Percentiles rank a stretch among this genome's conserved stretches.
Conservation (phyloP, 306 rosid species). For the Quercus robur region DNA sequence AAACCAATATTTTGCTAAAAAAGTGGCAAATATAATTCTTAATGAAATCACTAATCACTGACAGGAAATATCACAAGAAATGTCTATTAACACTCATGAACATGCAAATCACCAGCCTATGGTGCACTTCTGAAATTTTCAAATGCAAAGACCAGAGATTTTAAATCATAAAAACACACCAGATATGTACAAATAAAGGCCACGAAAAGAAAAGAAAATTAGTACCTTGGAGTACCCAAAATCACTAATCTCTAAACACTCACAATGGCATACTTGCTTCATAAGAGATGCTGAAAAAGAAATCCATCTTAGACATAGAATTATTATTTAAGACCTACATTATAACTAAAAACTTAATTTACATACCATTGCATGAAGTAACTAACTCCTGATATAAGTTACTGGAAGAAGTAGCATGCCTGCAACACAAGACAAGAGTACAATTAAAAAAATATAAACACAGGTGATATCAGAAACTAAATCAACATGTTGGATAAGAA, state of each 20-base stretch:
- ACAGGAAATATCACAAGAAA: background rate
- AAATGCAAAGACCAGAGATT: background rate
- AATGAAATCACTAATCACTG: background rate
- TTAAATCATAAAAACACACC: background rate
- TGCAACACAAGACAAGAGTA: constrained; percentile 26
- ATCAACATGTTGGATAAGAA: background rate
- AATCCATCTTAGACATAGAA: constrained; percentile 14
- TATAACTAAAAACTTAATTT: constrained; percentile 1
- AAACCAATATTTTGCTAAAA: background rate
- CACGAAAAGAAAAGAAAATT: background rate
- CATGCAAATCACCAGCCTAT: background rate
- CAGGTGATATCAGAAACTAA: constrained; percentile 13
- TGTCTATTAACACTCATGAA: background rate
- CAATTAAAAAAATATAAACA: constrained; percentile 19
- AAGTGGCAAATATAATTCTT: background rate
- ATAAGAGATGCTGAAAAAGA: constrained; percentile 23
- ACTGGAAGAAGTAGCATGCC: constrained; percentile 97
- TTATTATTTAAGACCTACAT: background rate
- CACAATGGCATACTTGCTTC: constrained; percentile 94
- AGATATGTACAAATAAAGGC: background rate
- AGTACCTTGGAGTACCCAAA: constrained; percentile 89
- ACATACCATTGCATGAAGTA: constrained; percentile 82
- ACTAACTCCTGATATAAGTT: constrained; percentile 94
- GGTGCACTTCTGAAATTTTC: background rate
- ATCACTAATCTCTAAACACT: constrained; percentile 83